Base-by-base conservation (phyloP, 495 filamentous ascomycete species). In the Penicillium manginii region DNA sequence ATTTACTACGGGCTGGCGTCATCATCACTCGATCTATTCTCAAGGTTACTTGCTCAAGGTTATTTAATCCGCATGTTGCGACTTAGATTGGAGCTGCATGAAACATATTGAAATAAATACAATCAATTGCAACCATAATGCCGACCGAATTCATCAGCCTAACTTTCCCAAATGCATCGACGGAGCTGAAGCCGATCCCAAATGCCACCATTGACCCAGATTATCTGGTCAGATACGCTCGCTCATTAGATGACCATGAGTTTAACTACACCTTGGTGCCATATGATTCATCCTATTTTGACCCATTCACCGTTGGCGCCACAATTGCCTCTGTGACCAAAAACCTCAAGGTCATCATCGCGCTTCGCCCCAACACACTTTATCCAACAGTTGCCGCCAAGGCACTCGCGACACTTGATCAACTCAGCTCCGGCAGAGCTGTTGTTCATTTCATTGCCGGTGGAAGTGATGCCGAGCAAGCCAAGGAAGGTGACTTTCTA, bases 381-480 rank as follows among this genome's bases (percentile, higher is more conserved):
- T 82, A 81, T 51, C 81, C 81, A 22, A 84, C 81, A 12, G 80
- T 84, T 6, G 81, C 81, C 2, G 81, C 81, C 49, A 84, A 83
- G 59, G 74, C 78, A n/a, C 73, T 84, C 7, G 79, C 81, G 26
- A 84, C 81, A 1, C 71, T 84, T 0, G 79, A 82, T 54, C 81
- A 84, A 61, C 76, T 84, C 15, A 75, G 75, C 59, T 53, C 50
- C 12, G 81, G 81, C 22, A 78, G 81, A 4, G 80, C 73, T 11
- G 81, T 84, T 2, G 81, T 84, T 48, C 81, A 84, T 57, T 81
- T 83, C 55, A 83, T 84, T 62, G 81, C 81, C 21, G 81, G 81
- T 21, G 81, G 81, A 42, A 80, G 70, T 52, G 81, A 84, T 52
- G 74, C 62, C 4, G 81, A 84, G 43, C 81, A 84, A 54, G 80